Percentiles rank a stretch among this genome's conserved stretches.
These are phyloP conservation scores for Penicillium canescens DNA, from an alignment of 495 filamentous ascomycete species.

Conservation along the genomic window DNA sequence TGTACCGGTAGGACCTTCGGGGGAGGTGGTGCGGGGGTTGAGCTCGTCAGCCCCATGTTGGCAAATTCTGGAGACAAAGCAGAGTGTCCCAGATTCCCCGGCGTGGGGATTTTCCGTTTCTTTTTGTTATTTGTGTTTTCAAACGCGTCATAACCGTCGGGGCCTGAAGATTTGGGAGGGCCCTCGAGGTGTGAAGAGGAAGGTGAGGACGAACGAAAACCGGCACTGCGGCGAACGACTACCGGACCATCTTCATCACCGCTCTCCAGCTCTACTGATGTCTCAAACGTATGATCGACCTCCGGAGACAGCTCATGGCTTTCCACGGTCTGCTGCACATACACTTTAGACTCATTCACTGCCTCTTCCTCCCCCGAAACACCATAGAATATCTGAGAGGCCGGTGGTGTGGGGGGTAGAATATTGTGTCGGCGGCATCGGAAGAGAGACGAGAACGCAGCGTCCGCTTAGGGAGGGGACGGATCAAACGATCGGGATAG, in stretches of 20 bases:
- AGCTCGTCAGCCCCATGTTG: slow-evolving; percentile 57
- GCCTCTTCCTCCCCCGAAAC: slow-evolving; percentile 54
- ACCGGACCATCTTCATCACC: slow-evolving; percentile 48
- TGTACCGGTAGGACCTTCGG: slow-evolving; percentile 53
- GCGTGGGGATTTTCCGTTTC: slow-evolving; percentile 94
- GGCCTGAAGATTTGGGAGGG: slow-evolving; percentile 41
- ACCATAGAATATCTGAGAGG: slow-evolving; percentile 73
- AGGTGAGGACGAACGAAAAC: slow-evolving; percentile 39
- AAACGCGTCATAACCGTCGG: slow-evolving; percentile 93
- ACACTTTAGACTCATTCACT: slow-evolving; percentile 45
- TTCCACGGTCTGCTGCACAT: slow-evolving; percentile 44
- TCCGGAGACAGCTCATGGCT: slow-evolving; percentile 49
- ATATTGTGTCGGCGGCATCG: slow-evolving; percentile 78
- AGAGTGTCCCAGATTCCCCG: slow-evolving; percentile 65
- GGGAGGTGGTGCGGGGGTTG: slow-evolving; percentile 41
- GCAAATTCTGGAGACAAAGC: slow-evolving; percentile 62
- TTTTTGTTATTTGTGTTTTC: slow-evolving; percentile 99
- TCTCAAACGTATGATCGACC: slow-evolving; percentile 43
- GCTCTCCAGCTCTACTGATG: slow-evolving; percentile 43
- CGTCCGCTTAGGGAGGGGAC: slow-evolving; percentile 84
- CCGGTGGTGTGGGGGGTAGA: slow-evolving; percentile 74
- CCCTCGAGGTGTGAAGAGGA: slow-evolving; percentile 29
- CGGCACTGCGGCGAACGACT: slow-evolving; percentile 46
- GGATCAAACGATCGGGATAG: slow-evolving; percentile 88
- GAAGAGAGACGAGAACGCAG: slow-evolving; percentile 82